phyloP scores from a whole-genome alignment of 192 early-diverging fungal genomes.

The Chytriomyces sp. region DNA sequence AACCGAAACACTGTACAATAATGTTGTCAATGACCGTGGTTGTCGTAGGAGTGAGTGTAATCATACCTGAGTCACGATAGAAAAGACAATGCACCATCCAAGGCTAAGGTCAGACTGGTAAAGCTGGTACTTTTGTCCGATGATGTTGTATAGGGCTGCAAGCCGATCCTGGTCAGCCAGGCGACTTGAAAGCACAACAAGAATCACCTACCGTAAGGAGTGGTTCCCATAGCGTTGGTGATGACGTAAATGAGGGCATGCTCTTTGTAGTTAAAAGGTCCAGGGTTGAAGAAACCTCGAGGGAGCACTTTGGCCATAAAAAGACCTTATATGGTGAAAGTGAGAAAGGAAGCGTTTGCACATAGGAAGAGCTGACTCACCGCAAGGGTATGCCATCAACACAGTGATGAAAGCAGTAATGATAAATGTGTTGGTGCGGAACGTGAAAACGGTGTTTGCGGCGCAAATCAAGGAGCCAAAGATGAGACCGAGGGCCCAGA shows the following conservation, averaged over 20 bases:
- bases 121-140: too few species aligned
- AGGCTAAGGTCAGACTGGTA: too few species aligned
- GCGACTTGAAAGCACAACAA: conserved; percentile 66
- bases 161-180: too few species aligned
- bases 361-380: too few species aligned
- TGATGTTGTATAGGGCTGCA: too few species aligned
- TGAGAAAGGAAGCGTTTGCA: conserved; percentile 74
- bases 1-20: too few species aligned
- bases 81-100: conserved; percentile 36
- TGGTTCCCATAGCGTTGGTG: too few species aligned
- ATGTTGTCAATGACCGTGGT: too few species aligned
- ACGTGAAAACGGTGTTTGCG: too few species aligned
- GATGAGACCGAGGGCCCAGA: conserved; percentile 50
- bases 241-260: too few species aligned
- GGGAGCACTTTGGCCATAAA: conserved; percentile 58
- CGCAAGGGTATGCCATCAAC: conserved; percentile 71
- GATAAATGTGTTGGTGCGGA: conserved; percentile 76
- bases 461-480: conserved; percentile 27
- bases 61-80: conserved; percentile 61
- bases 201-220: conserved; percentile 70
- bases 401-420: conserved; percentile 72
- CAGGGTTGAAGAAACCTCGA: conserved; percentile 50
- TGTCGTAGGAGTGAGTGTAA: conserved; percentile 49
- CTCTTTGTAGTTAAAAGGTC: conserved; percentile 58
- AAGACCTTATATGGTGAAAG: too few species aligned